These are phyloP conservation scores for Aureobasidium sp. DNA, from an alignment of 2,329 filamentous ascomycete genomes.

Conservation along the genomic window DNA sequence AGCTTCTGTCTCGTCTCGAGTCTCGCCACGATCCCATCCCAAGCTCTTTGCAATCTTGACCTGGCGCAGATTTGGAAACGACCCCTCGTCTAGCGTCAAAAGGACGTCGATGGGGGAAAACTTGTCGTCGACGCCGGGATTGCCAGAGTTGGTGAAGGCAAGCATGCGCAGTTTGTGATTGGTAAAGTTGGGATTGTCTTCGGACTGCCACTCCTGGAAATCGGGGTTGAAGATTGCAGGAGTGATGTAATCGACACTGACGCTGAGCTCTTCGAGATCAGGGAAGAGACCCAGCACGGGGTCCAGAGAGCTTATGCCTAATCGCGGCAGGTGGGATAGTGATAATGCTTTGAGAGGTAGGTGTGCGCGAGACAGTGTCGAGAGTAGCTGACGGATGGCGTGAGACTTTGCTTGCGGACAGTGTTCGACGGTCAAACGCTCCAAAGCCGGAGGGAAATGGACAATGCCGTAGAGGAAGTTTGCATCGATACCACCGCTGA, in stretches of 20 bases:
- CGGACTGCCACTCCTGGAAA: background rate
- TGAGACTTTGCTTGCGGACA: slow-evolving; percentile 34
- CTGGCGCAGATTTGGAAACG: slow-evolving; percentile 33
- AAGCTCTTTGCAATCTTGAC: slow-evolving; percentile 33
- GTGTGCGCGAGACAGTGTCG: slow-evolving; percentile 22
- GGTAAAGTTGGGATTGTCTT: background rate
- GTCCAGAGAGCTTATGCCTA: slow-evolving; percentile 35
- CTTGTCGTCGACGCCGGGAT: slow-evolving; percentile 30
- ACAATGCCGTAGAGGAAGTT: slow-evolving; percentile 34
- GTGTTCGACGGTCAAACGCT: slow-evolving; percentile 37
- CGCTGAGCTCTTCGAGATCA: slow-evolving; percentile 32
- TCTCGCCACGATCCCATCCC: slow-evolving; percentile 32
- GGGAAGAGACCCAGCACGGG: slow-evolving; percentile 36
- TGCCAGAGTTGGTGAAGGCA: slow-evolving; percentile 35
- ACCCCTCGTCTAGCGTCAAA: slow-evolving; percentile 35
- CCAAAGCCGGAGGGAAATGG: slow-evolving; percentile 28
- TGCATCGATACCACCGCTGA: slow-evolving; percentile 39
- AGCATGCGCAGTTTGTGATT: slow-evolving; percentile 32
- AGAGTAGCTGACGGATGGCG: slow-evolving; percentile 33
- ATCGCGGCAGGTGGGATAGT: slow-evolving; percentile 35
- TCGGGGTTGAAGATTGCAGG: slow-evolving; percentile 31
- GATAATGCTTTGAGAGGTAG: slow-evolving; percentile 31
- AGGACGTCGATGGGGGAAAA: slow-evolving; percentile 38
- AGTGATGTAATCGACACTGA: slow-evolving; percentile 44
- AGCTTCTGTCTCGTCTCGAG: slow-evolving; percentile 32